Evolutionary conservation across 2,329 filamentous ascomycete species (phyloP).

Genomic region (Akanthomyces uredinophilus): DNA sequence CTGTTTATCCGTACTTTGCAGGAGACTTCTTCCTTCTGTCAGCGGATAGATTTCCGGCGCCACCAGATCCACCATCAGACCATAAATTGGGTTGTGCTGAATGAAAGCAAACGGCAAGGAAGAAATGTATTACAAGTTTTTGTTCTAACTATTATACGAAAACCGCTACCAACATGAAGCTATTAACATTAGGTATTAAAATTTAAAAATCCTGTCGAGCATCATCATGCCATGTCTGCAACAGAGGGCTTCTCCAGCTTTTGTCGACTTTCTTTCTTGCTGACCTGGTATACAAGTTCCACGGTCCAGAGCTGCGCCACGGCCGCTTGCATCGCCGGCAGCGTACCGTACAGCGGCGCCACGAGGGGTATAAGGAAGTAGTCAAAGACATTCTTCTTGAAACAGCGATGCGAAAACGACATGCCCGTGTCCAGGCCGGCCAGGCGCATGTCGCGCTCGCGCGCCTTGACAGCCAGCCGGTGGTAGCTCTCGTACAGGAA

Average conservation of each 20-base stretch:
- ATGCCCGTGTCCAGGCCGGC: conserved; percentile 61
- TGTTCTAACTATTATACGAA: background rate
- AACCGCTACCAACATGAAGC: background rate
- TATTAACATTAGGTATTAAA: conserved; percentile 12
- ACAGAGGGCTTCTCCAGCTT: conserved; percentile 39
- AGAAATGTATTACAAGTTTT: no score
- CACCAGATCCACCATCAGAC: background rate
- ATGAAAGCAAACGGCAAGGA: no score
- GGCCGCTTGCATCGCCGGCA: conserved; percentile 63
- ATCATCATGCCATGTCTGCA: conserved; percentile 40
- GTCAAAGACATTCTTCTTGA: conserved; percentile 55
- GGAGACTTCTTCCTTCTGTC: background rate
- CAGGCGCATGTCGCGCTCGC: conserved; percentile 61
- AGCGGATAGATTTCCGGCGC: background rate
- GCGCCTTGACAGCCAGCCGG: conserved; percentile 51
- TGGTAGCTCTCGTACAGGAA: conserved; percentile 66
- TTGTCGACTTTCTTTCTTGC: conserved; percentile 59
- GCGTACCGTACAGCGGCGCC: conserved; percentile 61
- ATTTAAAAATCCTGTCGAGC: background rate
- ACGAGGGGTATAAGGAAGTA: conserved; percentile 62
- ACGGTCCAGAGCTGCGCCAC: conserved; percentile 66
- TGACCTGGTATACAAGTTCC: conserved; percentile 65
- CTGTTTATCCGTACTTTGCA: background rate
- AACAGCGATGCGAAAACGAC: conserved; percentile 56
- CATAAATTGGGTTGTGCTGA: background rate